Evolutionary conservation across 2,329 filamentous ascomycete genomes (phyloP), one percentile per base, ranked within the genome.

Genomic region (Hymenoscyphus occultus): DNA sequence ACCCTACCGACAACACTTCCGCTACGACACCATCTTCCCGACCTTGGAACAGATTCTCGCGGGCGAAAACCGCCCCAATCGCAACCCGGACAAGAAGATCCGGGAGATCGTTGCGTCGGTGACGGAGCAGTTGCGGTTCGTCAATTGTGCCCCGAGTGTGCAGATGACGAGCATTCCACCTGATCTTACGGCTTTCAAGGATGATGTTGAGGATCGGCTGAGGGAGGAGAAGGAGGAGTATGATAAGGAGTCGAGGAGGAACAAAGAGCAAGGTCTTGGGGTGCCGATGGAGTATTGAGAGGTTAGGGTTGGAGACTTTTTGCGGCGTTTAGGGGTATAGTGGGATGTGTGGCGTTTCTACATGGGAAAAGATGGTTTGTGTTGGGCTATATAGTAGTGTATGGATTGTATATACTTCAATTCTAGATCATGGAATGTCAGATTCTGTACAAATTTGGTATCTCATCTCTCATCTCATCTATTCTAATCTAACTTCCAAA

Each of bases 1-100:
- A 7, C 91, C 93, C 0, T 96, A 94, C 82, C 87, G 93, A 65
- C 88, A 91, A 68, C 93, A 96, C 68, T 99, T 99, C 78, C 87
- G 91, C 58, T 90, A 92, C 54, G 91, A 95, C 68, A 93, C 86
- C 64, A 84, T 99, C 14, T 95, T 97, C 74, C 95, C 95, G 0
- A 90, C 91, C 3, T 84, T 98, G n/a, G 86, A 90, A 72, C 83
- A 89, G 74, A 86, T 88, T 54, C 75, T 89, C 51, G 42, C 32
- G 5, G 83, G 84, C 14, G 90, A 94, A 71, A 84, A 84, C 58
- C 81, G 85, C 62, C 80, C 82, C 68, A 97, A 97, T 75, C 86
- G 90, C 72, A 96, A 97, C 73, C 84, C 90, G 5, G 82, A 85
- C 60, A 90, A 93, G 73, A 90, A 92, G 67, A 80, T 97, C 19